Base-by-base conservation (phyloP, 208 protist species). In the Endotrypanum monterogeii region DNA sequence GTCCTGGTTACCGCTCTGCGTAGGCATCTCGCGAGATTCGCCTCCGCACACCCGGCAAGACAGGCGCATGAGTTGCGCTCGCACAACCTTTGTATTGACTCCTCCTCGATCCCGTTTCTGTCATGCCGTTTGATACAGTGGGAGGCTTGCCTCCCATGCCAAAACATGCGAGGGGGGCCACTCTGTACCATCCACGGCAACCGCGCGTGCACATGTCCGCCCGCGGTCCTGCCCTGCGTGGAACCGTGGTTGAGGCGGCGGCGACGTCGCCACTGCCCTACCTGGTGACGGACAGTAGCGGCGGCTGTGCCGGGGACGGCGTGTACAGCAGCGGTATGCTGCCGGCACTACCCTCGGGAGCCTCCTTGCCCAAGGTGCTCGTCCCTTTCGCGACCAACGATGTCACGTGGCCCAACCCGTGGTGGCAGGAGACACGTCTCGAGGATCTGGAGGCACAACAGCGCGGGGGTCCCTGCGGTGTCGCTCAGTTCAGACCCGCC, bases 161-260 rank as follows among this genome's bases (percentile, higher is more conserved):
- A 4, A 76, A 60, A 30, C 74, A 81, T n/a, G 11, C 32, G 23
- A 30, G 41, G 3, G 51, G 54, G 12, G 62, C 67, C 23, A 73
- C 75, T 1, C n/a, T 80, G 23, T 81, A 84, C 63, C 20, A 74
- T 35, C 79, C 79, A 3, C 51, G 62, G 46, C 73, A 71, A 41
- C 35, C 51, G 7, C 32, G 16, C 3, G 28, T 63, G 68, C 68
- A 28, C 18, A 63, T 50, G 35, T 20, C 50, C 37, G 16, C 54
- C 16, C 55, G 9, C 55, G 37, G 11, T 41, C 32, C 62, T 52
- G 23, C 1, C 3, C 25, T 3, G 7, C 41, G 28, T 37, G 62
- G 37, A 28, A 18, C 9, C 7, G 44, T 44, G 12, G 62, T n/a
- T 28, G 44, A 5, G n/a, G 46, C 44, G 25, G n/a, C 25, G 52